Evolutionary conservation across 2,329 filamentous ascomycete genomes (phyloP), one percentile per base, ranked within the genome.

Genomic region (Lasiodiplodia sp.): DNA sequence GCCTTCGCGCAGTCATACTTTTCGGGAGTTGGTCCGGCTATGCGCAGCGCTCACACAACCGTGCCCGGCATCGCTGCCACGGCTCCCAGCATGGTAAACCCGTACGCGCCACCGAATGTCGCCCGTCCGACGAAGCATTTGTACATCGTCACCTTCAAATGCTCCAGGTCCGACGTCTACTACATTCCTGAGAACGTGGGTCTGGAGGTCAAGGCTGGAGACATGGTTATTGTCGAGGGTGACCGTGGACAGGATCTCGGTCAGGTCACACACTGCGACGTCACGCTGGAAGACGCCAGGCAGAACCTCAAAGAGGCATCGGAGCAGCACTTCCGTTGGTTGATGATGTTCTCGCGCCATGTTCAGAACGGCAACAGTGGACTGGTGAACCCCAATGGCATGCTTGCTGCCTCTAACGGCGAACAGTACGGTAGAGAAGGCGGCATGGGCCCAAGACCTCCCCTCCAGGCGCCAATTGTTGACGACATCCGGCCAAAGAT

Each of bases 171-270:
- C 47, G 96, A 98, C 76, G 93, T 98, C 11, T 99, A 97, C 79
- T 98, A 97, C 80, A 93, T 97, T 40, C 94, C 97, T 78, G 94
- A 97, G 78, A 94, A 95, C 70, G 98, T 94, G 6, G 96, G 96
- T 3, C 86, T 99, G 38, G 92, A 92, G 23, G 92, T 98, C 66
- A 96, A 94, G 75, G 90, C 91, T 21, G 96, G 96, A 38, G 96
- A 99, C 77, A 85, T 98, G 65, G 96, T 99, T 70, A 98, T 99
- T 73, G 94, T 97, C 21, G 96, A 99, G 81, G 96, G 96, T 28
- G 96, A 99, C 79, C 93, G 96, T 71, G 96, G 96, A 56, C 97
- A 94, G 25, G 96, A 99, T 77, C 87, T 99, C 44, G 96, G 96
- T 55, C 97, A 95, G 31, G 95, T 99, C 34, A 92, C 93, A 65